Conservation (phyloP, 176 grass and related monocot genomes). For the maize (Zea mays) region DNA sequence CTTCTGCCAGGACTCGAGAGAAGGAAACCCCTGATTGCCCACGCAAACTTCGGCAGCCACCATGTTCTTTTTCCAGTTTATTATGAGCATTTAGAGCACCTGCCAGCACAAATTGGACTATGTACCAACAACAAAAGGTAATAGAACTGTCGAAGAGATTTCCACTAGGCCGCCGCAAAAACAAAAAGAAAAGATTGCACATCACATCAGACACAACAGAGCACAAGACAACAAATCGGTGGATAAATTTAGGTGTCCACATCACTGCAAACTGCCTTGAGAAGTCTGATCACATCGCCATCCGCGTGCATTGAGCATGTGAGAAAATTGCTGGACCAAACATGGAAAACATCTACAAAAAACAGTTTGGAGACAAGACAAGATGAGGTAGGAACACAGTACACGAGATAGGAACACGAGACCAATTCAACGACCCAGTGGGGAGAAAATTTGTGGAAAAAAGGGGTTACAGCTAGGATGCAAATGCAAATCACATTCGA, state of each 20-base stretch:
- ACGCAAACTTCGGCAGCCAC: background rate
- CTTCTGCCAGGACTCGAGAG: background rate
- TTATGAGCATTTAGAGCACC: background rate
- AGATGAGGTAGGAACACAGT: background rate
- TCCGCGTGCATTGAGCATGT: conserved; percentile 7
- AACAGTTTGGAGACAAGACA: conserved; percentile 15
- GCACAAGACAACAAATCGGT: conserved; percentile 18
- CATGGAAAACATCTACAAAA: conserved; percentile 28
- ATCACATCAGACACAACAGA: conserved; percentile 5
- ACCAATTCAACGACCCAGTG: conserved; percentile 9
- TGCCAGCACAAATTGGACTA: background rate
- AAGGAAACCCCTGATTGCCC: background rate
- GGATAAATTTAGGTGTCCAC: conserved; percentile 29
- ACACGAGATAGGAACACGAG: background rate
- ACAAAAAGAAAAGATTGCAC: background rate
- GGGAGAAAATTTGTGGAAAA: conserved; percentile 38
- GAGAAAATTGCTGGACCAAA: conserved; percentile 42
- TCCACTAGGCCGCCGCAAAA: background rate
- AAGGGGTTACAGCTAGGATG: background rate
- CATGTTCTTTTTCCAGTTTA: background rate
- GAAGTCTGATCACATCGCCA: background rate
- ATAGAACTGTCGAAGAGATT: background rate
- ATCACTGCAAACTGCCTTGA: conserved; percentile 40
- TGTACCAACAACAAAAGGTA: background rate
- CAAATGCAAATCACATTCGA: conserved; percentile 39